These are phyloP conservation scores for Trypanosoma conorhini DNA, from an alignment of 208 protist genomes.

Conservation along the genomic window DNA sequence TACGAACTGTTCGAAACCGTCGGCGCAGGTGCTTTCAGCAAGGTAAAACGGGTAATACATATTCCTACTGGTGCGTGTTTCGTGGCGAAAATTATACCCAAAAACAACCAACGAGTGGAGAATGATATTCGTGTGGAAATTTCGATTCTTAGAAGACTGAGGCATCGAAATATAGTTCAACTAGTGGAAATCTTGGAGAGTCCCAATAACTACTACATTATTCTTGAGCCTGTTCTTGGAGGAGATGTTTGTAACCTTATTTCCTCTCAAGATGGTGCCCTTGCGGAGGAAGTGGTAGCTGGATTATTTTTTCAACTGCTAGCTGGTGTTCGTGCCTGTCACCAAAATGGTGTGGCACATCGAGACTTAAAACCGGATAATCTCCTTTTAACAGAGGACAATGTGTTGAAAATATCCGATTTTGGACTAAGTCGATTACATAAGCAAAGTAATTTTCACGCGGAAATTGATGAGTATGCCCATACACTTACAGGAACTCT, in stretches of 20 bases:
- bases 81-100: constrained; percentile 86
- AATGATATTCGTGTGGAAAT: constrained; percentile 82
- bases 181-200: constrained; percentile 85
- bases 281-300: constrained; percentile 66
- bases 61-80: constrained; percentile 64
- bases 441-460: constrained; percentile 63
- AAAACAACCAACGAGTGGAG: constrained; percentile 65
- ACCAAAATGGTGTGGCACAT: constrained; percentile 88
- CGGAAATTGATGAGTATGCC: constrained; percentile 61
- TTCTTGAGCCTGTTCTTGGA: constrained; percentile 83
- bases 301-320: constrained; percentile 77
- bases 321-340: constrained; percentile 65
- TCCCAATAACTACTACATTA: constrained; percentile 88
- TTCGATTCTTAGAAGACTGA: constrained; percentile 73
- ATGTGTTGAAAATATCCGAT: constrained; percentile 84
- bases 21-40: constrained; percentile 76
- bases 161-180: constrained; percentile 83
- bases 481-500: constrained; percentile 80
- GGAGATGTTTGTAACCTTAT: constrained; percentile 85
- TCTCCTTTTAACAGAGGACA: constrained; percentile 78
- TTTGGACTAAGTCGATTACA: constrained; percentile 89
- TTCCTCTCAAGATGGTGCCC: constrained; percentile 42
- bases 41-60: constrained; percentile 79
- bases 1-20: constrained; percentile 84
- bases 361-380: constrained; percentile 96